Conservation (phyloP, 1,139 yeast genomes). For the Suhomyces bribrorum region DNA sequence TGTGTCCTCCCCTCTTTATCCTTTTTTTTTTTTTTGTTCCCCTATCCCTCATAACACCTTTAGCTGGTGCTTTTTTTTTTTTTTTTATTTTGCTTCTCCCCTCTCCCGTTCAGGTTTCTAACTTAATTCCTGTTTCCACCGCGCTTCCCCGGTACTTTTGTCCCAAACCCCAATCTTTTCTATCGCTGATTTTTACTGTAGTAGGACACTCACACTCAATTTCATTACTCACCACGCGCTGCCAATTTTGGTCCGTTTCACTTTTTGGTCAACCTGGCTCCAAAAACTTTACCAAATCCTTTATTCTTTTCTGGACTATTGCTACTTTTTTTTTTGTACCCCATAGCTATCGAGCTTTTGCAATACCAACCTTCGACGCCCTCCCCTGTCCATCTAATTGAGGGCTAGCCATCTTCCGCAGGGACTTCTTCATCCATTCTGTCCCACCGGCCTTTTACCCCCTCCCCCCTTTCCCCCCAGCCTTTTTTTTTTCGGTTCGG, state of each 20-base stretch:
- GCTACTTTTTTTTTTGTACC: not conserved
- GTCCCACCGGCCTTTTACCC: not conserved
- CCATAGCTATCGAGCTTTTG: too few species aligned
- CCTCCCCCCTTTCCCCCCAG: not conserved
- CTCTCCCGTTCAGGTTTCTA: not conserved
- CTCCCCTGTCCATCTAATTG: too few species aligned
- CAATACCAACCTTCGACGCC: too few species aligned
- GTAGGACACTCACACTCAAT: constrained; percentile 1
- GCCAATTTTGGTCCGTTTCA: constrained; percentile 3
- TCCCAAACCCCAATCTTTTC: constrained; percentile 4
- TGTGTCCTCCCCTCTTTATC: not conserved
- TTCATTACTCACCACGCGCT: constrained; percentile 7
- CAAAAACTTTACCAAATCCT: not conserved
- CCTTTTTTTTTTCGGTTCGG: not conserved
- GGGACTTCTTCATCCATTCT: not conserved
- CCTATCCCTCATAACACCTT: not conserved
- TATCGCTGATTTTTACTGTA: constrained; percentile 10
- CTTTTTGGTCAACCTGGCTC: not conserved
- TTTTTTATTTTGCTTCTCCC: not conserved
- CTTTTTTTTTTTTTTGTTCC: not conserved
- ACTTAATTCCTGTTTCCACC: not conserved
- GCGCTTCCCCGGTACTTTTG: not conserved
- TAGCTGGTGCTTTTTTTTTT: not conserved
- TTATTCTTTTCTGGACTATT: not conserved
- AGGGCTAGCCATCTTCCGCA: not conserved